phyloP scores from a whole-genome alignment of 116 monocot species.

The Trichopus zeylanicus region DNA sequence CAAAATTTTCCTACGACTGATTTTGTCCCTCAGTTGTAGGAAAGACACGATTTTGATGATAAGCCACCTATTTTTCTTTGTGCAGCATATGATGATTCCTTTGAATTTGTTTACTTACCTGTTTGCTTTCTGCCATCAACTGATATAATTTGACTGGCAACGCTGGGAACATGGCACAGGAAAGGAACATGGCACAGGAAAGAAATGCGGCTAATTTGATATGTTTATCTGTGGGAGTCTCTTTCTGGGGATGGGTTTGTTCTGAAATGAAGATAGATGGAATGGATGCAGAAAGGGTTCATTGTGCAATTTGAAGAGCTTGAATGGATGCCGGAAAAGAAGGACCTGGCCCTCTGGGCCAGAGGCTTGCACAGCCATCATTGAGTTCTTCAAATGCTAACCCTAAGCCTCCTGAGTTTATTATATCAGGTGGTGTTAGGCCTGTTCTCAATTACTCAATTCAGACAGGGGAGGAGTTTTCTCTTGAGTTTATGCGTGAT shows the following conservation, averaged over 20 bases:
- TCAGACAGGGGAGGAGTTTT: conserved; percentile 97
- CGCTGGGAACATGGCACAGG: too few species aligned
- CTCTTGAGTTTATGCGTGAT: conserved; percentile 94
- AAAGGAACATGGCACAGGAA: too few species aligned
- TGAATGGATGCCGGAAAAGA: conserved; percentile 50
- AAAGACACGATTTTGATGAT: too few species aligned
- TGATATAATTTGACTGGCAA: too few species aligned
- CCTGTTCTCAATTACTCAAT: conserved; percentile 86
- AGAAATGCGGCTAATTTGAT: too few species aligned
- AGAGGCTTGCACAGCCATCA: conserved; percentile 28
- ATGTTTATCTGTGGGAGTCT: background rate
- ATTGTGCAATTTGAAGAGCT: background rate
- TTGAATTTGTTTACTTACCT: too few species aligned
- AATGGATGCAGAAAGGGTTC: too few species aligned
- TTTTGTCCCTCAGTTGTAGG: too few species aligned
- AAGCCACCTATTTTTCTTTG: too few species aligned
- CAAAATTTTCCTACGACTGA: too few species aligned
- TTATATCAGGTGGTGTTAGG: conserved; percentile 22
- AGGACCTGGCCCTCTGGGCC: conserved; percentile 26
- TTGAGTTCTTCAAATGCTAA: conserved; percentile 30
- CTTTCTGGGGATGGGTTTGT: background rate
- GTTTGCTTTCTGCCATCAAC: too few species aligned
- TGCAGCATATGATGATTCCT: too few species aligned
- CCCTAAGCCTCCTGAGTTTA: conserved; percentile 33
- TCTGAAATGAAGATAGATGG: conserved; percentile 1